phyloP scores from a whole-genome alignment of 2,329 filamentous ascomycete species.

The Cladosporium sp. region DNA sequence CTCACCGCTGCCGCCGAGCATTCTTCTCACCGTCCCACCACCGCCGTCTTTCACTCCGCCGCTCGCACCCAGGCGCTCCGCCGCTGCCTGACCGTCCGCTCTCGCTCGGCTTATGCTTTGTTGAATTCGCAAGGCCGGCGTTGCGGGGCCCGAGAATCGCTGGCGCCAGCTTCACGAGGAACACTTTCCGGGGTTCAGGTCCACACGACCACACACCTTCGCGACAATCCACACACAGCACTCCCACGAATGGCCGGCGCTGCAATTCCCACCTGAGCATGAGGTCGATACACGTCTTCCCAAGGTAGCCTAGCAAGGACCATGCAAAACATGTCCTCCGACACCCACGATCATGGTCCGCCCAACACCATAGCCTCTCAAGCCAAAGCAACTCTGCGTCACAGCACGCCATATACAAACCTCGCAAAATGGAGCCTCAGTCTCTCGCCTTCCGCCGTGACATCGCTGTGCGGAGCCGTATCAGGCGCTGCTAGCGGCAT shows the following conservation, averaged over 20 bases:
- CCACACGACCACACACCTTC: constrained; percentile 3
- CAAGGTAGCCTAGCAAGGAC: constrained; percentile 27
- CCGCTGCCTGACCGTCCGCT: neutral
- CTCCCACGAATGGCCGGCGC: constrained; percentile 8
- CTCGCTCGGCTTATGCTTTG: constrained; percentile 8
- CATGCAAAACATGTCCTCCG: constrained; percentile 27
- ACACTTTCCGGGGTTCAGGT: constrained; percentile 1
- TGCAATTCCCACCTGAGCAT: constrained; percentile 22
- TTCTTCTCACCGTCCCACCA: constrained; percentile 1
- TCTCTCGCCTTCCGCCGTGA: constrained; percentile 59
- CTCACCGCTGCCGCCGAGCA: neutral
- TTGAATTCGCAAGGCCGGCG: constrained; percentile 13
- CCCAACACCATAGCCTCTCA: constrained; percentile 15
- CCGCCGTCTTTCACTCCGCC: neutral
- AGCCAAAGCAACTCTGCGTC: constrained; percentile 14
- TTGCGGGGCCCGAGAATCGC: constrained; percentile 12
- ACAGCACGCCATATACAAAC: constrained; percentile 26
- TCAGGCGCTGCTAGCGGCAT: constrained; percentile 91
- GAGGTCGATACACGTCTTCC: constrained; percentile 17
- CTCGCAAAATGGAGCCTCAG: constrained; percentile 40
- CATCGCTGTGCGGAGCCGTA: constrained; percentile 79
- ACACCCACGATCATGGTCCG: constrained; percentile 28
- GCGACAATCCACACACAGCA: neutral
- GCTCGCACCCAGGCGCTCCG: neutral
- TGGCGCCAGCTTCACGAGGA: constrained; percentile 6